Conservation (phyloP, 2,329 filamentous ascomycete genomes). For the Aureobasidium leucospermi region DNA sequence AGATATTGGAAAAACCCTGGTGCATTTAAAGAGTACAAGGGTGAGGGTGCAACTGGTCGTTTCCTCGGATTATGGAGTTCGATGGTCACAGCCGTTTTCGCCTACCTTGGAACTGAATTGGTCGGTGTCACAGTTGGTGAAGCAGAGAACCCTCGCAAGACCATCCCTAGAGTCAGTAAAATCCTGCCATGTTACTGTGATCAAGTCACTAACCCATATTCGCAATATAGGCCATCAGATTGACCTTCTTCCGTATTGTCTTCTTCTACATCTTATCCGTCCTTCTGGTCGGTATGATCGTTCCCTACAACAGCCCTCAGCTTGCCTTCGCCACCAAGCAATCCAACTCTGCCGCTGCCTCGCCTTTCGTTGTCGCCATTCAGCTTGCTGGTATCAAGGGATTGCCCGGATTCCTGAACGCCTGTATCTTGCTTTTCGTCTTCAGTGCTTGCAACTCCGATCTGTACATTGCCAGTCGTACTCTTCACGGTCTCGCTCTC, state of each 20-base stretch:
- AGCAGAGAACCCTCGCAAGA: conserved; percentile 70
- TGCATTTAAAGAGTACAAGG: conserved; percentile 36
- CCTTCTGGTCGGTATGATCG: conserved; percentile 67
- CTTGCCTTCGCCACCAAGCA: conserved; percentile 52
- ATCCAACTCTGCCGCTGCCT: conserved; percentile 46
- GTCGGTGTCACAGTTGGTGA: conserved; percentile 73
- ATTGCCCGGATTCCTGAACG: conserved; percentile 64
- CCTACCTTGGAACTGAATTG: conserved; percentile 69
- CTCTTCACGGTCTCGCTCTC: conserved; percentile 63
- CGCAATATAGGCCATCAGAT: conserved; percentile 58
- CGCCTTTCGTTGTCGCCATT: conserved; percentile 71
- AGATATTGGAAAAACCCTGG: conserved; percentile 40
- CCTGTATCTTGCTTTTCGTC: conserved; percentile 66
- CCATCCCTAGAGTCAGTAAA: conserved; percentile 47
- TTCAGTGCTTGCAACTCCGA: conserved; percentile 73
- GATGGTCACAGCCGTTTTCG: conserved; percentile 70
- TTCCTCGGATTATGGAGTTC: conserved; percentile 37
- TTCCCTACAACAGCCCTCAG: conserved; percentile 46
- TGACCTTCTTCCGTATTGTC: conserved; percentile 75
- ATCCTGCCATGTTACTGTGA: background rate
- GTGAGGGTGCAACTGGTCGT: conserved; percentile 27
- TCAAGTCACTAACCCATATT: background rate
- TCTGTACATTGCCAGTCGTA: conserved; percentile 66
- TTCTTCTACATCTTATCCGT: conserved; percentile 73
- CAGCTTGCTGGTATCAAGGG: conserved; percentile 53